These are phyloP conservation scores for Coemansia sp. DNA, from an alignment of 192 early-diverging fungal genomes.

Conservation along the genomic window DNA sequence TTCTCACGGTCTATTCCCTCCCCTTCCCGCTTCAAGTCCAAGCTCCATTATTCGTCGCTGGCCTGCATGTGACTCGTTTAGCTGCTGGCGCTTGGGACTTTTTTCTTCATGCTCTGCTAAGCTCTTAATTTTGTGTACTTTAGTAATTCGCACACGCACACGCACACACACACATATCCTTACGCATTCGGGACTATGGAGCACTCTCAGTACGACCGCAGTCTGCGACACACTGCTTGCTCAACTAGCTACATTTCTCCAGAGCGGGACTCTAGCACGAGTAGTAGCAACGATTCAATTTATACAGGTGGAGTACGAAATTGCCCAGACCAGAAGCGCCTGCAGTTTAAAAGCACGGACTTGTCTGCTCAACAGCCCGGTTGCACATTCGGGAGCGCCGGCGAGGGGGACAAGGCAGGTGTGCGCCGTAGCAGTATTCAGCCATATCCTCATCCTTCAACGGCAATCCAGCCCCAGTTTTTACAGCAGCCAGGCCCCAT, in stretches of 20 bases:
- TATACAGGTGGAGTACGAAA: not conserved
- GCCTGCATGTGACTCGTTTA: slow-evolving; percentile 6
- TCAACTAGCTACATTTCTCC: not conserved
- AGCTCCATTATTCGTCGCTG: slow-evolving; percentile 3
- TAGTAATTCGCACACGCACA: not conserved
- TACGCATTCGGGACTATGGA: slow-evolving; percentile 8
- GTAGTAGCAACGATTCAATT: slow-evolving; percentile 1
- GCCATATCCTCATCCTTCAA: slow-evolving; percentile 9
- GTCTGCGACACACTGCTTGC: slow-evolving; percentile 12
- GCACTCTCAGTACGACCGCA: slow-evolving; percentile 14
- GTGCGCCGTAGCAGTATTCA: not conserved
- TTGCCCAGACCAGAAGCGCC: slow-evolving; percentile 4
- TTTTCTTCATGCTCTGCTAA: slow-evolving; percentile 3
- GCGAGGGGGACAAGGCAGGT: not conserved
- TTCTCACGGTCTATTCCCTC: slow-evolving; percentile 6
- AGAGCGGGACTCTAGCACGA: slow-evolving; percentile 3
- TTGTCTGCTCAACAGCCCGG: not conserved
- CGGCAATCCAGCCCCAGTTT: slow-evolving; percentile 14
- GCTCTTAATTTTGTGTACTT: not conserved
- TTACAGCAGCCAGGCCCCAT: slow-evolving; percentile 11
- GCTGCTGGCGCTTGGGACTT: not conserved
- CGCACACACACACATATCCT: slow-evolving; percentile 3
- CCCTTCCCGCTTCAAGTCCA: not conserved
- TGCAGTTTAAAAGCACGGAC: not conserved
- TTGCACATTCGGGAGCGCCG: not conserved